Percentiles rank a stretch among this genome's conserved stretches.
Evolutionary conservation across 768 basidiomycete genomes (phyloP).

Genomic region (Lepiota venenata): DNA sequence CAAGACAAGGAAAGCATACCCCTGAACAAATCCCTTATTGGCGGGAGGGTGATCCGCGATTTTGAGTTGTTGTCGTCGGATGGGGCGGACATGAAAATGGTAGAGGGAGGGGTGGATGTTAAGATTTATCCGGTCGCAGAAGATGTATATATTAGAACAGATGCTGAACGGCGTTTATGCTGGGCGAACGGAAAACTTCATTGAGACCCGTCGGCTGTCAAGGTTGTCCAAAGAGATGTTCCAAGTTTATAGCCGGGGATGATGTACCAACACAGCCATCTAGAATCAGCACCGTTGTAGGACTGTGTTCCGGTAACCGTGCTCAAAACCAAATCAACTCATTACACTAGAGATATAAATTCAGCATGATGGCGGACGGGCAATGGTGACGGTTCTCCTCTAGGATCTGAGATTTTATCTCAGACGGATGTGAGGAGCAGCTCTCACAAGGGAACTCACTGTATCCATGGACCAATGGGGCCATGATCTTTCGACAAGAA

Average conservation of each 20-base stretch:
- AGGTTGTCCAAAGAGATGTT: constrained; percentile 9
- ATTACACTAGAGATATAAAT: not conserved
- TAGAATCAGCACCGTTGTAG: not conserved
- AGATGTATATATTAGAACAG: constrained; percentile 17
- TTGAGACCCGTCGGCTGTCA: constrained; percentile 12
- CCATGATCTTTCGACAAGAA: constrained; percentile 5
- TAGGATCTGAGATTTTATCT: constrained; percentile 10
- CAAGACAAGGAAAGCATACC: constrained; percentile 29
- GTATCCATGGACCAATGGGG: constrained; percentile 10
- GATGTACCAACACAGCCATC: constrained; percentile 11
- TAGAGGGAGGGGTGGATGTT: constrained; percentile 11
- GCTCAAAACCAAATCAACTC: constrained; percentile 5
- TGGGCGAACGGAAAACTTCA: constrained; percentile 2
- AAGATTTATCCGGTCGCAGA: constrained; percentile 10
- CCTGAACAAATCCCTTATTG: constrained; percentile 68
- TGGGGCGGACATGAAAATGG: constrained; percentile 23
- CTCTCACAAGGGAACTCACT: constrained; percentile 9
- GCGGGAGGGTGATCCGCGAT: constrained; percentile 60
- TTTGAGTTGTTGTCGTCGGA: constrained; percentile 24
- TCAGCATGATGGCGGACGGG: constrained; percentile 3
- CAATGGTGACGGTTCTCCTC: not conserved
- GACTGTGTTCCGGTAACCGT: constrained; percentile 3
- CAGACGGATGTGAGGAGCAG: not conserved
- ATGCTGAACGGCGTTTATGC: constrained; percentile 5
- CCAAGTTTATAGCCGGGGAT: constrained; percentile 14